Evolutionary conservation across 2,329 filamentous ascomycete genomes (phyloP).

Genomic region (Berkeleyomyces basicola): DNA sequence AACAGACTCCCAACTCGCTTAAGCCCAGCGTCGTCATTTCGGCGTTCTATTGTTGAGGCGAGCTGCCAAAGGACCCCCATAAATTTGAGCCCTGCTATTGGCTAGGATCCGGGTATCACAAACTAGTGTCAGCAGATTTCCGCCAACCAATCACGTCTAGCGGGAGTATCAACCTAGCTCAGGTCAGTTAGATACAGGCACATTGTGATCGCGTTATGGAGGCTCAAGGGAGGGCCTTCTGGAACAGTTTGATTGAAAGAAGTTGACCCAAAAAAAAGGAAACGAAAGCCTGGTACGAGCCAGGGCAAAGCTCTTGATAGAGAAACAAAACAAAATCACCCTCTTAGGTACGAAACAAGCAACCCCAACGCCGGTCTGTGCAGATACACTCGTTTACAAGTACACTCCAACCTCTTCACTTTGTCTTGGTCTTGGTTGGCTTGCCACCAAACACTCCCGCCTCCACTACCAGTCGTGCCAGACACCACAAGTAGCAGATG

Average conservation of each 20-base stretch:
- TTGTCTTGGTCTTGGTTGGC: slow-evolving; percentile 24
- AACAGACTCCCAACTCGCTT: neutral
- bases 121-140: neutral
- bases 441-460: slow-evolving; percentile 34
- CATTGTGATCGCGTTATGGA: too few species aligned
- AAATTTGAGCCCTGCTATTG: neutral
- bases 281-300: neutral
- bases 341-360: slow-evolving; percentile 3
- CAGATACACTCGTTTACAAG: neutral
- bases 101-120: neutral
- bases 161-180: neutral
- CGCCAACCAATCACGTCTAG: neutral
- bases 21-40: neutral
- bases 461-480: slow-evolving; percentile 48
- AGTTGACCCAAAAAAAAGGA: neutral
- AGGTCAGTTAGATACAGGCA: neutral
- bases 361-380: neutral
- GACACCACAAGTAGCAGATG: slow-evolving; percentile 82
- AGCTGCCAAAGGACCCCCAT: neutral
- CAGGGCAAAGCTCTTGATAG: neutral
- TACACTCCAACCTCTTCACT: slow-evolving; percentile 15
- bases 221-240: too few species aligned
- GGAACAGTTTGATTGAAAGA: too few species aligned
- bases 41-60: neutral
- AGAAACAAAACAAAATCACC: neutral